Evolutionary conservation across 306 rosid genomes (phyloP).

Genomic region (Cicer judaicum): DNA sequence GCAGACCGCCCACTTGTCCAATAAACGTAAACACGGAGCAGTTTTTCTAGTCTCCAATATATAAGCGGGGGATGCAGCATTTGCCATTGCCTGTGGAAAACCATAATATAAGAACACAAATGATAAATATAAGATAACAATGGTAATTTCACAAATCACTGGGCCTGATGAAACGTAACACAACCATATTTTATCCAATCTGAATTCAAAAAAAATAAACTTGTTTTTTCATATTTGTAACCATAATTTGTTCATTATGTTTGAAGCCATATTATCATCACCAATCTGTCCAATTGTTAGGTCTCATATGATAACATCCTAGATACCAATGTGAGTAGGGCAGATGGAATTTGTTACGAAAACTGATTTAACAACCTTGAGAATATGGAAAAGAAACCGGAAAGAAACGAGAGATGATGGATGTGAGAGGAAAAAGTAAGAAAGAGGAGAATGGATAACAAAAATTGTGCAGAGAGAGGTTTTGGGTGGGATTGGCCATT

Average conservation of each 20-base stretch:
- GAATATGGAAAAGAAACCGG: neutral
- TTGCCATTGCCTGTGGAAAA: slow-evolving; percentile 77
- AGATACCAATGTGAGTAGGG: too few relatives aligned
- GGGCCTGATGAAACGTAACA: slow-evolving; percentile 19
- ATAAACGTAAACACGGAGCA: slow-evolving; percentile 88
- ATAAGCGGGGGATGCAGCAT: slow-evolving; percentile 82
- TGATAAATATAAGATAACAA: slow-evolving; percentile 19
- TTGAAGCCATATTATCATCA: neutral
- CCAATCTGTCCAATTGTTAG: neutral
- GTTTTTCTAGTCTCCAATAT: slow-evolving; percentile 90
- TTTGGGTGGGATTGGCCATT: neutral
- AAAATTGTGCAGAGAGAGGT: neutral
- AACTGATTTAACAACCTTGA: neutral
- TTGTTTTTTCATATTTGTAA: slow-evolving; percentile 19
- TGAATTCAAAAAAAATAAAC: neutral
- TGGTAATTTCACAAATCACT: neutral
- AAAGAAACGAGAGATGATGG: neutral
- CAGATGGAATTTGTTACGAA: neutral
- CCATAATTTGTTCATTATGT: neutral
- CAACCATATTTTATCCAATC: slow-evolving; percentile 14
- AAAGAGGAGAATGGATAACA: neutral
- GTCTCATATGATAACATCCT: neutral
- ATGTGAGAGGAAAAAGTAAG: neutral
- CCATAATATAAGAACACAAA: slow-evolving; percentile 14
- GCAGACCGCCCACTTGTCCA: slow-evolving; percentile 94